Evolutionary conservation across 2,329 filamentous ascomycete species (phyloP), one percentile per base, ranked within the genome.

Genomic region (Gnomoniopsis sp.): DNA sequence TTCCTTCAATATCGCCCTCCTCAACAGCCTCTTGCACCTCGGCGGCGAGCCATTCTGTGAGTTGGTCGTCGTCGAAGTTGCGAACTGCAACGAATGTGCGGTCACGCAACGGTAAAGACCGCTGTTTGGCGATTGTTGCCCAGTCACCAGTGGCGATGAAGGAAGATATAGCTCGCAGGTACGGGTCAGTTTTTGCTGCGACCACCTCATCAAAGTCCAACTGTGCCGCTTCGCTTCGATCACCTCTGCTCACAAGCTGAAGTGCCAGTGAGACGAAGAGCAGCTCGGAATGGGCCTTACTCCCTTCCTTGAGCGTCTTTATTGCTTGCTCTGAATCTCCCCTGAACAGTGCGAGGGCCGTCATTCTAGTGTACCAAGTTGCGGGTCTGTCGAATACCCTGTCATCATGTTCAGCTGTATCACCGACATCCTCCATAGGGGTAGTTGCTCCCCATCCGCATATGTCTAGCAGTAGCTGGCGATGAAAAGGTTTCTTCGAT

Each of bases 101-200:
- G 68, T 93, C 90, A 14, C 86, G 81, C 2, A 95, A 80, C 1
- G 90, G 88, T 2, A 96, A 79, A 30, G 89, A 88, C 21, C 81
- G 78, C 68, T 92, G 89, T 63, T 88, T 83, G 43, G 89, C 87
- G 44, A 95, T 88, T 44, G 83, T 81, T 19, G 82, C 77, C 91
- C 91, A 95, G 69, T 91, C 83, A 4, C 88, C 88, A 0, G 87
- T 90, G 11, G 88, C 86, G 61, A 95, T 89, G 64, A 90, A 86
- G 3, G 87, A 86, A 23, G 91, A 90, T 50, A 95, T 88, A 6
- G 89, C 90, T 57, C 90, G 87, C 23, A 95, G 81, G 68, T 93
- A 93, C 0, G 90, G 88, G 66, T 95, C 89, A 0, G 87, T 86
- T 61, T 88, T 83, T 59, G 82, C 84, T 26, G 85, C 82, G 15